A percentile compares a stretch with the other conserved stretches of the same genome.
These are phyloP conservation scores for Debaryomycetaceae sp. DNA, from an alignment of 1,139 yeast species.

Conservation along the genomic window DNA sequence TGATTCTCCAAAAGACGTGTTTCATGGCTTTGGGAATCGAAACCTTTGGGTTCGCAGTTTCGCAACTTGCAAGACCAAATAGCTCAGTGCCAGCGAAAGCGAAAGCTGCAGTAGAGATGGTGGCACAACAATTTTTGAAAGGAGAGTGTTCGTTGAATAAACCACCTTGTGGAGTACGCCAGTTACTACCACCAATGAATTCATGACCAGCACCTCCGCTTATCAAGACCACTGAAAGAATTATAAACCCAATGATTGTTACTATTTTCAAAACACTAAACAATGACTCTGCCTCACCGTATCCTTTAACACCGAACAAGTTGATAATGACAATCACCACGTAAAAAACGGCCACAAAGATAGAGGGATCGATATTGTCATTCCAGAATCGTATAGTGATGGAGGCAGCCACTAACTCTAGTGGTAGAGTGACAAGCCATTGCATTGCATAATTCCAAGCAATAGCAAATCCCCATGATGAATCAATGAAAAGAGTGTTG, in stretches of 20 bases:
- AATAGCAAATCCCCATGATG: slow-evolving; percentile 38
- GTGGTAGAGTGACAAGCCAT: slow-evolving; percentile 37
- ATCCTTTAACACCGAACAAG: slow-evolving; percentile 34
- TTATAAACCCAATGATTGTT: slow-evolving; percentile 31
- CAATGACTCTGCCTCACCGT: slow-evolving; percentile 33
- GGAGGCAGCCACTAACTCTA: slow-evolving; percentile 39
- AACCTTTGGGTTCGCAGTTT: slow-evolving; percentile 30
- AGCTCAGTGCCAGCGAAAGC: slow-evolving; percentile 28
- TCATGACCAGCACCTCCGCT: slow-evolving; percentile 34
- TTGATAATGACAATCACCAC: slow-evolving; percentile 25
- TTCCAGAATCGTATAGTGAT: slow-evolving; percentile 33
- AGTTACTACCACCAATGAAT: slow-evolving; percentile 29
- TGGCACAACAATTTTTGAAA: slow-evolving; percentile 29
- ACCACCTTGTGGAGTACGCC: slow-evolving; percentile 21
- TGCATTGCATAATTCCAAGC: slow-evolving; percentile 43
- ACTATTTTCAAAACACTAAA: slow-evolving; percentile 26
- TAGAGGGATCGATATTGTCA: slow-evolving; percentile 23
- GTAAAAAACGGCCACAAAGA: slow-evolving; percentile 31
- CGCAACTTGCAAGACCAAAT: slow-evolving; percentile 33
- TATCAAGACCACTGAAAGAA: slow-evolving; percentile 25
- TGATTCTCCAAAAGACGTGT: slow-evolving; percentile 30
- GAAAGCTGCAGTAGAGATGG: slow-evolving; percentile 28
- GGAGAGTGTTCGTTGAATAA: slow-evolving; percentile 14
- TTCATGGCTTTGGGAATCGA: slow-evolving; percentile 32
- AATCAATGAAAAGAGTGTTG: slow-evolving; percentile 33